Conservation (phyloP, 2,329 filamentous ascomycete species). For the Xylaria polymorpha region DNA sequence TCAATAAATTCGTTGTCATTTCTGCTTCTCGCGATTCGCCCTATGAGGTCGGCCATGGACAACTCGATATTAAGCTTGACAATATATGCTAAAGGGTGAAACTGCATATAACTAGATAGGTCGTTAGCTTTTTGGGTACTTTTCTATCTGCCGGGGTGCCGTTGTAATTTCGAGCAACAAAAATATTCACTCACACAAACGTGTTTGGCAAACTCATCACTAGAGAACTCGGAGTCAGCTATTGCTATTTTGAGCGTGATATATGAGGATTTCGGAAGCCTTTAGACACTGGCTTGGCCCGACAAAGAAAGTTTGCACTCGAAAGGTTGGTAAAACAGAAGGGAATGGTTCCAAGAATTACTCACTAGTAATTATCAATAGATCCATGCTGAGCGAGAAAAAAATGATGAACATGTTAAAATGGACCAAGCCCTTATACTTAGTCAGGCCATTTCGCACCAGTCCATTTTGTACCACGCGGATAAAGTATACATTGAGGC, state of each 20-base stretch:
- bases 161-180: neutral
- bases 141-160: neutral
- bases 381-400: constrained; percentile 59
- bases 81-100: constrained; percentile 64
- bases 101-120: constrained; percentile 56
- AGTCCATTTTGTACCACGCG: constrained; percentile 57
- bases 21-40: constrained; percentile 47
- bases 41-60: constrained; percentile 65
- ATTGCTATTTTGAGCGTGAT: no score
- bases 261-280: no score
- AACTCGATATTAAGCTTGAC: constrained; percentile 67
- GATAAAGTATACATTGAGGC: constrained; percentile 64
- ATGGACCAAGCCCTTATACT: constrained; percentile 59
- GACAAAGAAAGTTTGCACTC: no score
- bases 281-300: no score
- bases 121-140: neutral
- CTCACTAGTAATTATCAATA: constrained; percentile 51
- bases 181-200: constrained; percentile 51
- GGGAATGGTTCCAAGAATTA: no score
- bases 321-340: no score
- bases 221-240: no score
- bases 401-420: constrained; percentile 60
- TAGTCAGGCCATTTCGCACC: constrained; percentile 59
- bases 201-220: constrained; percentile 58
- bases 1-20: neutral